Evolutionary conservation across 2,329 filamentous ascomycete species (phyloP), one percentile per base, ranked within the genome.

Genomic region (Colletotrichum lindemuthianum): DNA sequence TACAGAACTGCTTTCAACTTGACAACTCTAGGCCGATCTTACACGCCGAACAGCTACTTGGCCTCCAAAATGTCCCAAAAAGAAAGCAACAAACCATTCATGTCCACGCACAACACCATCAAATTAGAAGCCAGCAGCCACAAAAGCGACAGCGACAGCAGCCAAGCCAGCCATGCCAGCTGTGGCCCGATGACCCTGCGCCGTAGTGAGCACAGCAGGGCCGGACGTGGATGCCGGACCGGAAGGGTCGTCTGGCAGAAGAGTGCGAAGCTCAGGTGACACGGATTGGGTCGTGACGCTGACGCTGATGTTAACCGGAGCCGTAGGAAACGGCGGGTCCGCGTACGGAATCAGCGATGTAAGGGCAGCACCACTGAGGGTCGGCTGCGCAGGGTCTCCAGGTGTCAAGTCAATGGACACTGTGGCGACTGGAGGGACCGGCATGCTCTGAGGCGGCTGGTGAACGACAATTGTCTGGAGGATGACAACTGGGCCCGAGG

Each of bases 61-160:
- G 44, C 58, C 59, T 43, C 63, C 58, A 65, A 65, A 63, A 57
- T 65, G 13, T 49, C 34, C 52, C 48, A 53, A 64, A 54, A 47
- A 45, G 36, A 43, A 49, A 60, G 32, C 32, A 53, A 64, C 56
- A 33, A n/a, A 47, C 33, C 12, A 11, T 48, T 12, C 10, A 13
- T 16, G 34, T 32, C 13, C 37, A 33, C 16, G 15, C 2, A 33
- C 12, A 5, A 0, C 34, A 33, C 37, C 7, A 34, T 43, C 2
- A 33, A 24, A 24, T 59, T 34, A 65, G 10, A 66, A 36, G 2
- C 44, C 49, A 8, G 51, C 52, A 37, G 60, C 53, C 1, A 65
- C 13, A 16, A 65, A n/a, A 3, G 49, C 33, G 4, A 47, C 61
- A 24, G 45, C 41, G 12, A 50, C 16, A 16, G 45, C 43, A 24